A percentile compares a stretch with the other conserved stretches of the same genome.
Evolutionary conservation across 1,139 yeast species (phyloP).

Genomic region (Chernovozyma aurita): DNA sequence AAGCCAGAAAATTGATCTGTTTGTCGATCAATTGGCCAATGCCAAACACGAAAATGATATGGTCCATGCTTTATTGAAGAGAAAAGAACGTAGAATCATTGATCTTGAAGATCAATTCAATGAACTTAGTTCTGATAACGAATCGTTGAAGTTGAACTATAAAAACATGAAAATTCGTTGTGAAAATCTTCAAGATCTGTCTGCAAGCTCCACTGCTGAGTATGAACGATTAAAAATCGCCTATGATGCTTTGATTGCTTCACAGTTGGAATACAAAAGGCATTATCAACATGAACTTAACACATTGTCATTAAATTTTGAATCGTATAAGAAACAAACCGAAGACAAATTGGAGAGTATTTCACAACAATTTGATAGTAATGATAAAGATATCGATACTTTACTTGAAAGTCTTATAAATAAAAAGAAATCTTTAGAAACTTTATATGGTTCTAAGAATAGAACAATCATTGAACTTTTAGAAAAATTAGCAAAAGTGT

Average conservation of each 20-base stretch:
- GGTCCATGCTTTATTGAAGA: constrained; percentile 54
- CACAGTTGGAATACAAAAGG: constrained; percentile 53
- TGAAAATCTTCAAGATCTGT: constrained; percentile 45
- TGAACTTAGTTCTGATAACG: constrained; percentile 41
- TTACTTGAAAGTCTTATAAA: constrained; percentile 39
- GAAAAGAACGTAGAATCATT: constrained; percentile 60
- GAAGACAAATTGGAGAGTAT: constrained; percentile 26
- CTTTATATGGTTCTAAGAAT: constrained; percentile 44
- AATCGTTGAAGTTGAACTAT: constrained; percentile 41
- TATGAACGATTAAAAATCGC: constrained; percentile 54
- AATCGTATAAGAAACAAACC: constrained; percentile 34
- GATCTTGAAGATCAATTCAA: constrained; percentile 58
- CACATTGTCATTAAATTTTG: constrained; percentile 26
- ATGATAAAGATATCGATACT: constrained; percentile 44
- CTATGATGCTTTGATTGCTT: constrained; percentile 55
- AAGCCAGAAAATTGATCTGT: constrained; percentile 50
- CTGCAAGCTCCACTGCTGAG: constrained; percentile 46
- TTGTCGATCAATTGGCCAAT: constrained; percentile 64
- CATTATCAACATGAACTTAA: constrained; percentile 40
- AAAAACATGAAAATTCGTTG: constrained; percentile 48
- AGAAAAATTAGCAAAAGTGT: constrained; percentile 38
- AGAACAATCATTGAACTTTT: constrained; percentile 43
- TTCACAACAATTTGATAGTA: constrained; percentile 23
- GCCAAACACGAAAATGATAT: constrained; percentile 70
- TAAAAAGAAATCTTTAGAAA: constrained; percentile 40